A percentile compares a stretch with the other conserved stretches of the same genome.
Conservation (phyloP, 441 rosid species). For the Populus hybrid region DNA sequence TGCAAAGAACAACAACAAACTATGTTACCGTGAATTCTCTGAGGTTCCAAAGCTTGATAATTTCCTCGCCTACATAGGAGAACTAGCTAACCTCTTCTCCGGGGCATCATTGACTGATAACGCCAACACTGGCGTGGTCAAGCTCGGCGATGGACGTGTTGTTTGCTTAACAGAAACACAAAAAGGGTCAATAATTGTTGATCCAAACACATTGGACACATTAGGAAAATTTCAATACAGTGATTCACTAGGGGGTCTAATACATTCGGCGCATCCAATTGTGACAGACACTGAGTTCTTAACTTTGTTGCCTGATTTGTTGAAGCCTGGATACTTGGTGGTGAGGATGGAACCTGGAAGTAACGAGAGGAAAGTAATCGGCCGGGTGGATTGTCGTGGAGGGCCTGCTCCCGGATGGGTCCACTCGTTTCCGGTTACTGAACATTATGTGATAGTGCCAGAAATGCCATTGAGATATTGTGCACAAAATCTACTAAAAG, state of each 20-base stretch:
- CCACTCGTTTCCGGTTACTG: conserved; percentile 91
- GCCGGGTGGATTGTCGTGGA: conserved; percentile 67
- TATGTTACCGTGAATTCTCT: conserved; percentile 92
- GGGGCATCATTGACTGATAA: conserved; percentile 91
- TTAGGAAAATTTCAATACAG: conserved; percentile 65
- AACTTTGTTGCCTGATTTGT: conserved; percentile 77
- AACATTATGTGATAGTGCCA: conserved; percentile 74
- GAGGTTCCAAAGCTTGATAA: conserved; percentile 64
- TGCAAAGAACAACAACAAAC: conserved; percentile 59
- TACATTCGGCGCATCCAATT: conserved; percentile 91
- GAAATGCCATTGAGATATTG: conserved; percentile 94
- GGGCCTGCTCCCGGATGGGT: conserved; percentile 96
- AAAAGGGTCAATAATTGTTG: conserved; percentile 75
- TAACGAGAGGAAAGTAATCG: conserved; percentile 81
- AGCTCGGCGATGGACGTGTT: conserved; percentile 90
- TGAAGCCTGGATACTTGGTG: conserved; percentile 72
- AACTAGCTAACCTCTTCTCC: conserved; percentile 66
- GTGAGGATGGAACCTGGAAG: conserved; percentile 76
- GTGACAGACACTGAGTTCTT: conserved; percentile 75
- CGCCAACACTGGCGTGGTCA: conserved; percentile 87
- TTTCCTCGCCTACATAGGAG: conserved; percentile 67
- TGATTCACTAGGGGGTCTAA: conserved; percentile 64
- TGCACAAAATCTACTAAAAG: conserved; percentile 66
- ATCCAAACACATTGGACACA: conserved; percentile 67
- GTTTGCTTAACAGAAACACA: conserved; percentile 94